These are phyloP conservation scores for Tulasnella sp. DNA, from an alignment of 768 basidiomycete genomes.

Conservation along the genomic window DNA sequence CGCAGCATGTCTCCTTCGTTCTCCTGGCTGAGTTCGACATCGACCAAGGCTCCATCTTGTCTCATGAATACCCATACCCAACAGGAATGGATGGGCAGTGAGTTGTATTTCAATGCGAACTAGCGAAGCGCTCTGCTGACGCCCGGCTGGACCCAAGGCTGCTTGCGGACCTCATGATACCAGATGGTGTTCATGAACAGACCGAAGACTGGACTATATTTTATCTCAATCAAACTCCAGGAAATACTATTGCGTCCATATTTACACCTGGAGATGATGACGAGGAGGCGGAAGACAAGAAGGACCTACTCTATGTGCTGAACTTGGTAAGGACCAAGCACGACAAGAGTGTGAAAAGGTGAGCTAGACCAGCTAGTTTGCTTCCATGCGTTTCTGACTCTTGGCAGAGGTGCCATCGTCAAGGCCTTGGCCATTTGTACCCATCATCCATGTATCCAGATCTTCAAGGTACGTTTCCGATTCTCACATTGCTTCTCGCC, in stretches of 20 bases:
- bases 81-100: slow-evolving; percentile 92
- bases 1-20: slow-evolving; percentile 57
- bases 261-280: slow-evolving; percentile 39
- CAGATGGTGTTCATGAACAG: slow-evolving; percentile 93
- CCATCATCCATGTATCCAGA: slow-evolving; percentile 86
- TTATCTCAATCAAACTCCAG: slow-evolving; percentile 89
- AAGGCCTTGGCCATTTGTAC: slow-evolving; percentile 93
- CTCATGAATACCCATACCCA: slow-evolving; percentile 93
- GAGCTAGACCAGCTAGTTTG: slow-evolving; percentile 20
- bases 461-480: slow-evolving; percentile 73
- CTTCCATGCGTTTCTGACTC: background rate
- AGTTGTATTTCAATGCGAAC: slow-evolving; percentile 22
- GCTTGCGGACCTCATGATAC: slow-evolving; percentile 94
- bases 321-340: slow-evolving; percentile 88
- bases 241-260: slow-evolving; percentile 77
- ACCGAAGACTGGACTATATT: slow-evolving; percentile 98
- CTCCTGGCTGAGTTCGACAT: slow-evolving; percentile 99
- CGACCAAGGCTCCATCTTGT: slow-evolving; percentile 81
- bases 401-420: slow-evolving; percentile 74
- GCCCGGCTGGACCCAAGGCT: slow-evolving; percentile 41
- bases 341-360: slow-evolving; percentile 74
- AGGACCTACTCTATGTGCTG: slow-evolving; percentile 71
- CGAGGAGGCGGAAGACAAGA: slow-evolving; percentile 23
- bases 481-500: background rate
- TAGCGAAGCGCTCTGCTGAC: slow-evolving; percentile 18